These are phyloP conservation scores for Euphrasia confusa DNA, from an alignment of 257 asterid species.

Conservation along the genomic window DNA sequence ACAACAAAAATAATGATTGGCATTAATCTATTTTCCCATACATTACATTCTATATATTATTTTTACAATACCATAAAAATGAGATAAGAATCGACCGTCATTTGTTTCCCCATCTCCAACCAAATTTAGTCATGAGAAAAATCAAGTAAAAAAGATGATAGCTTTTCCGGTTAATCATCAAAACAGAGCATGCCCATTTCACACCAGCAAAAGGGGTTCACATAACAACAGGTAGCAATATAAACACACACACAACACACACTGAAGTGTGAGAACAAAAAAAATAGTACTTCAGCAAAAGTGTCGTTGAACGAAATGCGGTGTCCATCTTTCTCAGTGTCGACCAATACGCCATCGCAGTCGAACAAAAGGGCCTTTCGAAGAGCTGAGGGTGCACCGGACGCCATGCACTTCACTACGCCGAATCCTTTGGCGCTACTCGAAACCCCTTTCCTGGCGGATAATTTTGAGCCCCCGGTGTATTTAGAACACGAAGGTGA, in stretches of 20 bases:
- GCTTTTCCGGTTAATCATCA: slow-evolving; percentile 15
- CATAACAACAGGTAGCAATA: slow-evolving; percentile 1
- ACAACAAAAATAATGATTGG: no score
- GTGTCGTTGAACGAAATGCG: slow-evolving; percentile 94
- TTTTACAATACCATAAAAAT: neutral
- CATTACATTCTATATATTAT: neutral
- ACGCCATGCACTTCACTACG: slow-evolving; percentile 44
- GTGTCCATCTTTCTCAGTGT: slow-evolving; percentile 97
- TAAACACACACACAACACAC: no score
- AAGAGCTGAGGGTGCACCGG: slow-evolving; percentile 44
- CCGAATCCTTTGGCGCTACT: slow-evolving; percentile 25
- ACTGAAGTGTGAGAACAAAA: neutral
- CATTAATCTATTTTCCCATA: no score
- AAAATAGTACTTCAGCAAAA: slow-evolving; percentile 58
- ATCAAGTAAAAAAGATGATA: neutral
- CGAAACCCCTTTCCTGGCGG: slow-evolving; percentile 25
- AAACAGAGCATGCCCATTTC: slow-evolving; percentile 19
- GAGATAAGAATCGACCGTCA: neutral
- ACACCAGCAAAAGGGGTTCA: neutral
- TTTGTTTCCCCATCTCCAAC: neutral
- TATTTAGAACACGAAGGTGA: slow-evolving; percentile 22
- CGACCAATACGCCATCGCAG: slow-evolving; percentile 96
- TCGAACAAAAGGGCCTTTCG: slow-evolving; percentile 88
- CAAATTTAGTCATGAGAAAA: slow-evolving; percentile 4
- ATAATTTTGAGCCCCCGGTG: slow-evolving; percentile 26